Evolutionary conservation across 768 basidiomycete genomes (phyloP), one percentile per base, ranked within the genome.

Genomic region (Trametes cingulata): DNA sequence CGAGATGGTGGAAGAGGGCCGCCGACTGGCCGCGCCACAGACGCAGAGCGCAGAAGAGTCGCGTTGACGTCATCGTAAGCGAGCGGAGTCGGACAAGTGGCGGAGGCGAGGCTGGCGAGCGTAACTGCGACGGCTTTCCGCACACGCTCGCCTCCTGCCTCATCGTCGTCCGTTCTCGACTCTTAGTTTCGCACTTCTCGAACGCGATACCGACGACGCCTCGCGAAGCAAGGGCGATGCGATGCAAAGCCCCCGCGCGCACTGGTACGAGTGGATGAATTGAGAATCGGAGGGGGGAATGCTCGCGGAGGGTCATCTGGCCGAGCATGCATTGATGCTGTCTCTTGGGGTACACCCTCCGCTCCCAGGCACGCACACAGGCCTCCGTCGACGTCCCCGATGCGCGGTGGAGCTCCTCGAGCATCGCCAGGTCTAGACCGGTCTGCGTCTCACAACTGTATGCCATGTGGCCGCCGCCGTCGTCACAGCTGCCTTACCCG

Each of bases 381-480:
- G 39, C 39, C 6, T 13, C 13, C 14, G 6, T 14, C 39, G 6
- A 6, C 39, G 39, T 14, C 39, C 5, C 14, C 39, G 39, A 40
- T n/a, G n/a, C 13, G 39, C 39, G 13, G 39, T 40, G 39, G 39
- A 40, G 39, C 39, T n/a, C 39, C 39, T 17, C 19, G 33, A 19
- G 5, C 19, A 10, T 15, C 15, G 1, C 50, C 36, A 35, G 45
- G 54, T 36, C 53, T 36, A 14, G 42, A n/a, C 43, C 43, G 13
- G 33, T 33, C 42, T 20, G 20, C 35, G n/a, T 37, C 50, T 6
- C 20, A 8, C 33, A 29, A 43, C 3, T 33, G 20, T 17, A 27
- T 36, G 42, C 52, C 52, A 55, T 46, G 53, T 55, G 53, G 53
- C 43, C 53, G 42, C 54, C 45, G 19, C 17, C 43, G 45, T 39